Base-by-base conservation (phyloP, 2,329 filamentous ascomycete genomes). In the Exophiala viscosa region DNA sequence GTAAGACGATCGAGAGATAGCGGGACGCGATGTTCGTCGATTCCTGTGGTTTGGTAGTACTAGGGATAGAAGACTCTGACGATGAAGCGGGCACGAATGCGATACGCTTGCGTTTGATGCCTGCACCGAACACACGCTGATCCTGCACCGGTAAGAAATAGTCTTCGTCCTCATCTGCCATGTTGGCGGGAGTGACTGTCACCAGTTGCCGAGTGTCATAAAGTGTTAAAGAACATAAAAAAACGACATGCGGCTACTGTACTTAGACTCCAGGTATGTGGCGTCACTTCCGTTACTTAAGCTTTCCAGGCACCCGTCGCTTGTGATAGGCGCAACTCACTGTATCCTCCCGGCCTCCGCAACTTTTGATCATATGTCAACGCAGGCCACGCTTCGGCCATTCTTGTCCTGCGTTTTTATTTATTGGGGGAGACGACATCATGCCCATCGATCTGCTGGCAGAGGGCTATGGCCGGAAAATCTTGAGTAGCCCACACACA, bases 381-480 rank as follows among this genome's bases (percentile, higher is more conserved):
- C 23, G 23, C 23, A 28, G 23, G 23, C 23, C 23, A 28, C 23
- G 23, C 23, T 28, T 28, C 23, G 8, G 23, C 23, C 23, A 5
- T 28, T 28, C 23, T 28, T 28, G 23, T 28, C 5, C 8, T 28
- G 23, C 23, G 14, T 33, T 2, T 11, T 34, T 39, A 11, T 15
- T 18, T 5, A 33, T 8, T 40, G 33, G 33, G 15, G 6, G 15
- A 14, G 8, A 42, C 9, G 31, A 40, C 14, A 70, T 57, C 56
- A 87, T 87, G 84, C 82, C 83, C 60, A 75, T 87, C 62, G 78
- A 79, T 54, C 73, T 86, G 53, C 70, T 84, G 59, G 70, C 73
- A 40, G 71, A 81, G 65, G 77, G 73, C 35, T 67, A 82, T 41
- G 68, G 70, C 48, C 74, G 83, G 64, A 84, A 84, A 55, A 44